Evolutionary conservation across 805 yeast species (phyloP).

Genomic region (Blastobotrys peoriensis): DNA sequence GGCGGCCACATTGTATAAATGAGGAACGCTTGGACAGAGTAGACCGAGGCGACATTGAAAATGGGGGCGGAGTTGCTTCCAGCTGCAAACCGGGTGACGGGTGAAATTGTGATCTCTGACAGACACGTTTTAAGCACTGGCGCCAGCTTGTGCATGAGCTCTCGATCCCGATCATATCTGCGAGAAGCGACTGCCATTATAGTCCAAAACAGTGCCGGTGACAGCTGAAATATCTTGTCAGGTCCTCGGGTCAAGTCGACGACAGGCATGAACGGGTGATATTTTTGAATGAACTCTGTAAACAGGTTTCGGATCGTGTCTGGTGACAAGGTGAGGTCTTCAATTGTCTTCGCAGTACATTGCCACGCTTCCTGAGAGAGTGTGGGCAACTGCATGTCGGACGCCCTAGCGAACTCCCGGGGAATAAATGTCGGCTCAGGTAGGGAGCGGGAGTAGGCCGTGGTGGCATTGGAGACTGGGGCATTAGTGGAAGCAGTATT

Average conservation of each 20-base stretch:
- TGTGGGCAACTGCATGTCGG: background rate
- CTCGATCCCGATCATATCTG: slow-evolving; percentile 39
- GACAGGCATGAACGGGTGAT: slow-evolving; percentile 83
- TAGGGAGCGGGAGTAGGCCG: background rate
- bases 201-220: slow-evolving; percentile 93
- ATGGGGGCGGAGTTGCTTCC: slow-evolving; percentile 54
- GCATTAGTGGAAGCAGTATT: background rate
- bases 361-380: slow-evolving; percentile 8
- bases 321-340: slow-evolving; percentile 56
- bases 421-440: background rate
- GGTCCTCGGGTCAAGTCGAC: slow-evolving; percentile 80
- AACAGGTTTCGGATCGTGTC: slow-evolving; percentile 58
- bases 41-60: slow-evolving; percentile 83
- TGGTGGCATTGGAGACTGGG: background rate
- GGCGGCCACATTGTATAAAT: slow-evolving; percentile 95
- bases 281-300: slow-evolving; percentile 63
- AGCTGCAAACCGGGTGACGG: slow-evolving; percentile 64
- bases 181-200: slow-evolving; percentile 80
- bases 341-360: slow-evolving; percentile 56
- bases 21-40: slow-evolving; percentile 87
- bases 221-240: slow-evolving; percentile 66
- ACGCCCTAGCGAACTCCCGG: background rate
- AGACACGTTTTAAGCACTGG: slow-evolving; percentile 67
- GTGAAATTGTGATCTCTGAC: slow-evolving; percentile 85
- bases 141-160: slow-evolving; percentile 55